These are phyloP conservation scores for Pyrenophora teres DNA, from an alignment of 2,329 filamentous ascomycete species.

Conservation along the genomic window DNA sequence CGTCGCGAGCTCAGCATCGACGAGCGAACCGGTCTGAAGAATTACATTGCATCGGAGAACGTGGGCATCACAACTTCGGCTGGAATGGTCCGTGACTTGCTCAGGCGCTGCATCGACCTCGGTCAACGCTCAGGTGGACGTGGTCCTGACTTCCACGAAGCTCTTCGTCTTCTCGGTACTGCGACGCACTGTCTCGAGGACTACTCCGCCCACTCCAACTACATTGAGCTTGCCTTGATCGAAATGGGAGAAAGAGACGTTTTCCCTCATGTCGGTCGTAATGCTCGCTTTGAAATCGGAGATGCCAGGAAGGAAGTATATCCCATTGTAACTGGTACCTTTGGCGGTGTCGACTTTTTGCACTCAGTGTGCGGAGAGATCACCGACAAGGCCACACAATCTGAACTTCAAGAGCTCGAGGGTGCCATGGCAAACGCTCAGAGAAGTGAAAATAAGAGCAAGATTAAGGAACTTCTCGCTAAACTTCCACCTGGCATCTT, in stretches of 20 bases:
- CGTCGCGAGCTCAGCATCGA: constrained; percentile 78
- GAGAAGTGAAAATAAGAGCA: constrained; percentile 69
- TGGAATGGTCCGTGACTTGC: constrained; percentile 73
- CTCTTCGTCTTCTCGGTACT: constrained; percentile 82
- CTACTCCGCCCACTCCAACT: constrained; percentile 93
- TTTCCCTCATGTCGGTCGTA: constrained; percentile 84
- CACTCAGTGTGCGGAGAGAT: constrained; percentile 82
- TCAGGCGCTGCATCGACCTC: constrained; percentile 76
- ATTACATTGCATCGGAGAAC: constrained; percentile 89
- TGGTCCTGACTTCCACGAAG: constrained; percentile 83
- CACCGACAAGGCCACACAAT: constrained; percentile 87
- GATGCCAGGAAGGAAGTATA: constrained; percentile 72
- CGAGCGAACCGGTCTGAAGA: constrained; percentile 70
- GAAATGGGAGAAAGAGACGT: constrained; percentile 80
- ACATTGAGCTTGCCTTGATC: constrained; percentile 83
- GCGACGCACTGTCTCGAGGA: constrained; percentile 88
- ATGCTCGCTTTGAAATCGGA: constrained; percentile 70
- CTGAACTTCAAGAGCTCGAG: constrained; percentile 86
- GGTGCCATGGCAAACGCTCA: constrained; percentile 71
- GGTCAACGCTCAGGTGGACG: constrained; percentile 74
- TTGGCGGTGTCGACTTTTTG: constrained; percentile 92
- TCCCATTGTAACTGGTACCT: constrained; percentile 86
- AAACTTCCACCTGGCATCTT: constrained; percentile 83
- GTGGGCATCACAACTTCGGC: constrained; percentile 81
- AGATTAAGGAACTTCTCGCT: constrained; percentile 78